phyloP scores from a whole-genome alignment of 768 basidiomycete genomes.

The Mycena sanguinolenta region DNA sequence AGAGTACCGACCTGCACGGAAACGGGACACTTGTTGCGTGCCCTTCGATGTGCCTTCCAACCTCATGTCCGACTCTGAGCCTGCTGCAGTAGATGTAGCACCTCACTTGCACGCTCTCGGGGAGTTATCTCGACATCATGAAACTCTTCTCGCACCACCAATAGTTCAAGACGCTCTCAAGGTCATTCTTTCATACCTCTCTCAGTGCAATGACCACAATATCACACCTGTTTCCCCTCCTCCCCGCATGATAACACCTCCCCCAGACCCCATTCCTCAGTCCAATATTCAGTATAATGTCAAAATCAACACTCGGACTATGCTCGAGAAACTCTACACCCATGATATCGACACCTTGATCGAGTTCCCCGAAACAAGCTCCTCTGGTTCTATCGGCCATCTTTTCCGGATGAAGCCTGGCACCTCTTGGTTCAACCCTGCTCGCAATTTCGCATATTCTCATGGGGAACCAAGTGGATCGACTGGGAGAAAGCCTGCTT shows the following conservation, averaged over 20 bases:
- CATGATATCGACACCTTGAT: background rate
- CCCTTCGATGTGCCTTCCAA: background rate
- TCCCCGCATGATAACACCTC: background rate
- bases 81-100: background rate
- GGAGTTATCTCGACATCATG: background rate
- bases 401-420: background rate
- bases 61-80: background rate
- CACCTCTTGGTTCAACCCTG: background rate
- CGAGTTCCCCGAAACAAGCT: background rate
- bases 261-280: background rate
- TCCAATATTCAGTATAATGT: background rate
- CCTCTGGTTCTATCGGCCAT: background rate
- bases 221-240: background rate
- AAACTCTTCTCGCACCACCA: background rate
- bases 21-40: no score
- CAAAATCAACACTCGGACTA: background rate
- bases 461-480: background rate
- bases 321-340: background rate
- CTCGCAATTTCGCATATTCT: background rate
- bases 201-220: background rate
- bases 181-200: background rate
- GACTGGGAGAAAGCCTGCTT: background rate
- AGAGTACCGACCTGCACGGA: no score
- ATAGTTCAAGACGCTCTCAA: background rate
- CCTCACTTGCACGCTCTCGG: background rate